Conservation (phyloP, 1,284 basidiomycete species). For the Puccinia polysora region DNA sequence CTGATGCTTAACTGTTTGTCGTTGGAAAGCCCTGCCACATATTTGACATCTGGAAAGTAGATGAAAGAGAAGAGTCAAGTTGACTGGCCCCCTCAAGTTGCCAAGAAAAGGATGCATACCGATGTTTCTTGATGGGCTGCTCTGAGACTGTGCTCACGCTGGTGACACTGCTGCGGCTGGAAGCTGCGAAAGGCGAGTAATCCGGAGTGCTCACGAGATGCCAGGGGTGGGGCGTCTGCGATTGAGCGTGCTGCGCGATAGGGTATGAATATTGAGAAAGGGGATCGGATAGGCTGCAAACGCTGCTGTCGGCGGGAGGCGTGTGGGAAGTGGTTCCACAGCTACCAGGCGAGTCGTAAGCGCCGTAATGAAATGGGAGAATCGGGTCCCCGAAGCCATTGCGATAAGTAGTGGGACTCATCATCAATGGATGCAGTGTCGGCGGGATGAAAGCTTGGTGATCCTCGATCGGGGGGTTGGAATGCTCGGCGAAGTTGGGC, state of each 20-base stretch:
- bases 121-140: constrained; percentile 20
- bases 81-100: no score
- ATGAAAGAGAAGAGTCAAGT: not conserved
- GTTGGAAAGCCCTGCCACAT: constrained; percentile 37
- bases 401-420: constrained; percentile 4
- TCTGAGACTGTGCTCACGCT: not conserved
- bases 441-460: not conserved
- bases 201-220: not conserved
- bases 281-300: not conserved
- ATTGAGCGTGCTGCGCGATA: not conserved
- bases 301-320: not conserved
- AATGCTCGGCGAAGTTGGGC: not conserved
- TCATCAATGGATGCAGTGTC: not conserved
- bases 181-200: not conserved
- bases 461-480: not conserved
- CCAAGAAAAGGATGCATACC: constrained; percentile 10
- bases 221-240: not conserved
- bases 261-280: not conserved
- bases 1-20: constrained; percentile 30
- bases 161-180: not conserved
- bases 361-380: not conserved
- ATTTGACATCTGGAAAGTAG: constrained; percentile 37
- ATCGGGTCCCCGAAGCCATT: constrained; percentile 19
- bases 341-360: constrained; percentile 3
- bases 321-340: constrained; percentile 7